Conservation (phyloP, 202 grass and related monocot genomes). For the Eragrostis tef region DNA sequence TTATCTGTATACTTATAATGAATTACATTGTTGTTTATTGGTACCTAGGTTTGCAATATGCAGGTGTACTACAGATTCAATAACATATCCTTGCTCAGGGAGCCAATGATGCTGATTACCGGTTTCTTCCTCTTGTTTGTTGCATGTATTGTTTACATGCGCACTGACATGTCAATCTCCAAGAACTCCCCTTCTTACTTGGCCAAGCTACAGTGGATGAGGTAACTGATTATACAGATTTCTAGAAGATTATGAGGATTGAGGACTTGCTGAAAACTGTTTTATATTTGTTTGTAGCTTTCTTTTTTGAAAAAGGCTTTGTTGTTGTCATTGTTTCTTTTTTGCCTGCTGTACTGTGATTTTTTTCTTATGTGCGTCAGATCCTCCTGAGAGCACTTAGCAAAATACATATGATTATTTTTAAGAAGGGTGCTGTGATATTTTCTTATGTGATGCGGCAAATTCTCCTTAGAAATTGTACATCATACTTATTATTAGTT, state of each 20-base stretch:
- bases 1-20: background rate
- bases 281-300: background rate
- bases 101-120: constrained; percentile 88
- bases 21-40: constrained; percentile 20
- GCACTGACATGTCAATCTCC: constrained; percentile 89
- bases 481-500: background rate
- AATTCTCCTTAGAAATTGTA: background rate
- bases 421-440: background rate
- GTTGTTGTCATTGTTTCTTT: background rate
- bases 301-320: background rate
- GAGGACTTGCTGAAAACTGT: background rate
- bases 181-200: constrained; percentile 88
- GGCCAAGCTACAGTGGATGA: constrained; percentile 92
- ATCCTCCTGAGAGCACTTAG: background rate
- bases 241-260: too few relatives aligned
- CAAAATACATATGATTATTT: background rate
- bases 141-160: constrained; percentile 86
- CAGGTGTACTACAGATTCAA: constrained; percentile 96
- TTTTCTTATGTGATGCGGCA: background rate
- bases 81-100: constrained; percentile 76
- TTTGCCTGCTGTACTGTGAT: background rate
- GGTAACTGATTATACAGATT: constrained; percentile 52
- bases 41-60: constrained; percentile 43
- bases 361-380: background rate
- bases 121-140: constrained; percentile 90